Conservation (phyloP, 1,284 basidiomycete genomes). For the Sporisorium reilianum region DNA sequence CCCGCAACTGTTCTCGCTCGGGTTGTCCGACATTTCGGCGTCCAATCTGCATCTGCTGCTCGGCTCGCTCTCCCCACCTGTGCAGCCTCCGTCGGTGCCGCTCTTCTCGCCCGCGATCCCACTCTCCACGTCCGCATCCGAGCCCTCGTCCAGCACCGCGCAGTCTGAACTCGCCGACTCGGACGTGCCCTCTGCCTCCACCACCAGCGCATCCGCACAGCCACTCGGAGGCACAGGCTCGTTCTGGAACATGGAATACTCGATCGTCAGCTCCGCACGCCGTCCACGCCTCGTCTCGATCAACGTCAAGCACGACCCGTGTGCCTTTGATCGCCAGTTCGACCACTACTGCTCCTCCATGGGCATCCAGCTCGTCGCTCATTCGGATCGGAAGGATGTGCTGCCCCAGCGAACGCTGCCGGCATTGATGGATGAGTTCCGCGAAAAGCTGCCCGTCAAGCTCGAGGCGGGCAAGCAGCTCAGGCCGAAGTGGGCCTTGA, state of each 20-base stretch:
- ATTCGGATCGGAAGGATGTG: constrained; percentile 53
- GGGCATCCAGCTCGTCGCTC: constrained; percentile 53
- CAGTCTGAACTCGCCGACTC: constrained; percentile 10
- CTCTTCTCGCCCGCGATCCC: constrained; percentile 40
- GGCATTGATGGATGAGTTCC: constrained; percentile 54
- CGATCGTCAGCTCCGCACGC: constrained; percentile 27
- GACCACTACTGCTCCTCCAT: constrained; percentile 50
- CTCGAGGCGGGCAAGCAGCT: constrained; percentile 5
- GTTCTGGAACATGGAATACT: constrained; percentile 45
- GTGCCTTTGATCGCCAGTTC: constrained; percentile 48
- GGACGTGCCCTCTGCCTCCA: constrained; percentile 14
- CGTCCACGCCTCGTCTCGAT: constrained; percentile 52
- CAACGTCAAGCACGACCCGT: constrained; percentile 56
- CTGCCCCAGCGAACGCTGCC: constrained; percentile 53
- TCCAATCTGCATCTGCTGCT: constrained; percentile 27
- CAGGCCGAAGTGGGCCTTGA: constrained; percentile 55
- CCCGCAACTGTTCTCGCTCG: constrained; percentile 53
- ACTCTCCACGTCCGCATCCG: constrained; percentile 32
- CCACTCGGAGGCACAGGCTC: constrained; percentile 2
- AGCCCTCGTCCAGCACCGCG: constrained; percentile 20
- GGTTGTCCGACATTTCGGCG: constrained; percentile 51
- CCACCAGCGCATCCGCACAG: background rate
- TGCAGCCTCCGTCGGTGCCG: constrained; percentile 28
- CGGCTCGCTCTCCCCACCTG: constrained; percentile 20
- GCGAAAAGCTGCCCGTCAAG: constrained; percentile 39